Evolutionary conservation across 352 stramenopile species (phyloP).

Genomic region (Albugo laibachii): DNA sequence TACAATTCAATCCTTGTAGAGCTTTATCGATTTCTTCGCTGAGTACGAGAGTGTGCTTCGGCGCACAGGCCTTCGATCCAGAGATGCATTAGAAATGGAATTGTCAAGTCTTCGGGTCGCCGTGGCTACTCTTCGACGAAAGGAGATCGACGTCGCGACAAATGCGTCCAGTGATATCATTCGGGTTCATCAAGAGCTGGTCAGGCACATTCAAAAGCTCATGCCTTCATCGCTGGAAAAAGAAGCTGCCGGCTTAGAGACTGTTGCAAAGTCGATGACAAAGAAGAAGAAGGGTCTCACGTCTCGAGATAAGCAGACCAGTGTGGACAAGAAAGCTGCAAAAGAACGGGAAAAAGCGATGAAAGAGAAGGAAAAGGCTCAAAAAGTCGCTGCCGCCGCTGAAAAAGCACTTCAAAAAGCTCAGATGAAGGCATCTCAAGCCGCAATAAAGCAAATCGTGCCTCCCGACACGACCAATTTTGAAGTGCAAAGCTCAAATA

Average conservation of each 20-base stretch:
- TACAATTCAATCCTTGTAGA: slow-evolving; percentile 9
- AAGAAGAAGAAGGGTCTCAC: slow-evolving; percentile 29
- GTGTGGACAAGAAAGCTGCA: slow-evolving; percentile 6
- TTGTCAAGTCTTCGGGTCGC: slow-evolving; percentile 34
- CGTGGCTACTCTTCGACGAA: slow-evolving; percentile 13
- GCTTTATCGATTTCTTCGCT: slow-evolving; percentile 47
- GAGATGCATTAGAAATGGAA: slow-evolving; percentile 44
- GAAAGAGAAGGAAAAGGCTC: slow-evolving; percentile 13
- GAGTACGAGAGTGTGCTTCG: slow-evolving; percentile 44
- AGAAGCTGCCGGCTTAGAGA: slow-evolving; percentile 16
- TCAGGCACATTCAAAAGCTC: slow-evolving; percentile 39
- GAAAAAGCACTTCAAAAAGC: slow-evolving; percentile 9
- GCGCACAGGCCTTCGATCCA: slow-evolving; percentile 38
- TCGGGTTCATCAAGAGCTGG: slow-evolving; percentile 8
- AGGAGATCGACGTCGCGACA: slow-evolving; percentile 11
- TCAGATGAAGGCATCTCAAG: slow-evolving; percentile 1
- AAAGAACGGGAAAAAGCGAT: slow-evolving; percentile 6
- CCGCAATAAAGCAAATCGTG: slow-evolving; percentile 12
- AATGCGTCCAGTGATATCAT: slow-evolving; percentile 8
- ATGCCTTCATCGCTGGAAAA: slow-evolving; percentile 39
- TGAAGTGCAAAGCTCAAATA: slow-evolving; percentile 55
- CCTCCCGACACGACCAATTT: slow-evolving; percentile 24
- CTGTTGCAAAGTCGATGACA: slow-evolving; percentile 8
- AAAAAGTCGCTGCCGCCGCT: slow-evolving; percentile 3
- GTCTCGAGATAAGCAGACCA: slow-evolving; percentile 12